Evolutionary conservation across 768 basidiomycete species (phyloP).

Genomic region (Filobasidium wieringae): DNA sequence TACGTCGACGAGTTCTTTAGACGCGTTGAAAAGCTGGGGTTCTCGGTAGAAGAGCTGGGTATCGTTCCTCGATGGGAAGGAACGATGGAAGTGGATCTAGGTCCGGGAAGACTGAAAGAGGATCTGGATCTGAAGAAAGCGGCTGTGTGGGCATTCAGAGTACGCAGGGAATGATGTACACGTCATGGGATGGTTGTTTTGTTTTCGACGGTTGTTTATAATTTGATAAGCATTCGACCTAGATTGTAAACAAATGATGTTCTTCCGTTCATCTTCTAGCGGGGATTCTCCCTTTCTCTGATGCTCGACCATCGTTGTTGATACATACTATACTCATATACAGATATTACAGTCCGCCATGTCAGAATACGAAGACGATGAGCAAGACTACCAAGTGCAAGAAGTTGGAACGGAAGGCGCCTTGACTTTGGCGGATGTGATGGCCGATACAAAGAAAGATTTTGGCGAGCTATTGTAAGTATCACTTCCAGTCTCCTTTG

Average conservation of each 20-base stretch:
- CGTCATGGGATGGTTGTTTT: too few species aligned
- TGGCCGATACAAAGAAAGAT: not conserved
- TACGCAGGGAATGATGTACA: slow-evolving; percentile 2
- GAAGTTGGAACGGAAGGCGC: too few species aligned
- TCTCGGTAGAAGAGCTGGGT: slow-evolving; percentile 6
- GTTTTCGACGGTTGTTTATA: not conserved
- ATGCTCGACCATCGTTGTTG: too few species aligned
- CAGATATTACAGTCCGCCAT: too few species aligned
- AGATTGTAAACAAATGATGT: not conserved
- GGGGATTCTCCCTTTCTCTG: too few species aligned
- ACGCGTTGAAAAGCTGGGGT: not conserved
- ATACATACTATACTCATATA: too few species aligned
- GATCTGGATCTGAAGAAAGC: slow-evolving; percentile 9
- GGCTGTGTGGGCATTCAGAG: slow-evolving; percentile 9
- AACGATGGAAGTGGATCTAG: slow-evolving; percentile 8
- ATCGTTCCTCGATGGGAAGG: slow-evolving; percentile 9
- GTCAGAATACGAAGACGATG: too few species aligned
- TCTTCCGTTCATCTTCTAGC: too few species aligned
- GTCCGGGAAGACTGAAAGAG: not conserved
- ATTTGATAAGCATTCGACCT: not conserved
- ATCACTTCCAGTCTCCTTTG: not conserved
- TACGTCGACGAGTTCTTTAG: slow-evolving; percentile 7
- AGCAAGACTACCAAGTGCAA: too few species aligned
- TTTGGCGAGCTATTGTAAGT: not conserved
- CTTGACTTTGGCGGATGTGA: not conserved